phyloP scores from a whole-genome alignment of 345 rosid species.

The Boechera retrofracta region DNA sequence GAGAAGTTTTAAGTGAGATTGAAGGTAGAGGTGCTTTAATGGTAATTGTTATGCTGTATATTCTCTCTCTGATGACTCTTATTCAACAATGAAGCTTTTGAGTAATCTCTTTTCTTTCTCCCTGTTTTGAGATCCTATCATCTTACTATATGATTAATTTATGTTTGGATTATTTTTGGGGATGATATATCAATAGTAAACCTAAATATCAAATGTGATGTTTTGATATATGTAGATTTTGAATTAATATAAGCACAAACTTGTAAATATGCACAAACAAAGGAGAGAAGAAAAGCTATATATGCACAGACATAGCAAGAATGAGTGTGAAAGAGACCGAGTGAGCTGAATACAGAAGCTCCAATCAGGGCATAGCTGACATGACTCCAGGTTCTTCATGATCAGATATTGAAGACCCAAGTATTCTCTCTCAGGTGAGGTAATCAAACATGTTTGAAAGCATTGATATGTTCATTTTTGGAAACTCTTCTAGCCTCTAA shows the following conservation, averaged over 20 bases:
- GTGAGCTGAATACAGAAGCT: no score
- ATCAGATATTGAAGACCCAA: no score
- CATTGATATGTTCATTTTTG: slow-evolving; percentile 23
- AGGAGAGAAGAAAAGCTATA: no score
- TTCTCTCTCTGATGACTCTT: slow-evolving; percentile 33
- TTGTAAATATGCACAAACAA: no score
- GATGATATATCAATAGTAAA: no score
- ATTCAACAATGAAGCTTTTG: slow-evolving; percentile 26
- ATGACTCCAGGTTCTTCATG: no score
- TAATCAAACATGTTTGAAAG: slow-evolving; percentile 3
- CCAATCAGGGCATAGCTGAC: no score
- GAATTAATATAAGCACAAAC: no score
- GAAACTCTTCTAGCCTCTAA: slow-evolving; percentile 9
- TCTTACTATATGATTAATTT: not conserved
- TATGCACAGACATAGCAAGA: no score
- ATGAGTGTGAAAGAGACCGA: no score
- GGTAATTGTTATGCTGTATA: slow-evolving; percentile 35
- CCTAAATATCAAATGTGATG: no score
- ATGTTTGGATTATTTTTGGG: not conserved
- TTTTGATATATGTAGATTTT: no score
- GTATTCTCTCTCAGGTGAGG: slow-evolving; percentile 44
- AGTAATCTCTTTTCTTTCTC: slow-evolving; percentile 4
- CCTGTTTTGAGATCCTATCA: not conserved
- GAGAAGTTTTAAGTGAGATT: slow-evolving; percentile 1
- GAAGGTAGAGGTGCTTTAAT: slow-evolving; percentile 15